Evolutionary conservation across 805 yeast species (phyloP).

Genomic region (Torulaspora delbrueckii): DNA sequence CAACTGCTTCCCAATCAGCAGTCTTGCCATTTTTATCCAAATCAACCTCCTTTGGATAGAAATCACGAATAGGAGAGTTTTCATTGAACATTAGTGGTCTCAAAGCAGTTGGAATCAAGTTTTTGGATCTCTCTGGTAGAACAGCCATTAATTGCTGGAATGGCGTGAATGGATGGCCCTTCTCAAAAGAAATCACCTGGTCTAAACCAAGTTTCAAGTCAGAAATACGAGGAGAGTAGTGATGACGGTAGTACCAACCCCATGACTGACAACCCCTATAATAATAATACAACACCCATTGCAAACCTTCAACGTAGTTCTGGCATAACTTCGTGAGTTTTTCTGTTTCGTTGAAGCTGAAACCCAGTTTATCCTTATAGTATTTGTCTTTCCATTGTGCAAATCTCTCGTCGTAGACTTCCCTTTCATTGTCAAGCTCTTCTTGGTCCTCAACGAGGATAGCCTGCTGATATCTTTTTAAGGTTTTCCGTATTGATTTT

Average conservation of each 20-base stretch:
- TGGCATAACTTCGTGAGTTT: constrained; percentile 59
- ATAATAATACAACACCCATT: constrained; percentile 92
- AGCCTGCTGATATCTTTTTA: constrained; percentile 64
- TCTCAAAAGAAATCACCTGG: constrained; percentile 55
- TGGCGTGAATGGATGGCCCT: constrained; percentile 80
- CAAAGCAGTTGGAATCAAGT: constrained; percentile 70
- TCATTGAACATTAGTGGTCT: constrained; percentile 82
- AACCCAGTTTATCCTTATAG: constrained; percentile 74
- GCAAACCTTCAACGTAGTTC: constrained; percentile 89
- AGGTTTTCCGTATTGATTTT: constrained; percentile 45
- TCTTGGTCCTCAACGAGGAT: constrained; percentile 53
- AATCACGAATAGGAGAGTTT: constrained; percentile 80
- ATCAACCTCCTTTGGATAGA: constrained; percentile 84
- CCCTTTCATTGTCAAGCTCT: constrained; percentile 45
- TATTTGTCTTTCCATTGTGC: constrained; percentile 80
- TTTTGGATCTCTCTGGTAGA: constrained; percentile 83
- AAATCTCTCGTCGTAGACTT: constrained; percentile 69
- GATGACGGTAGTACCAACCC: constrained; percentile 90
- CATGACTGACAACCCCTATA: constrained; percentile 89
- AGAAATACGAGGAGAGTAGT: constrained; percentile 91
- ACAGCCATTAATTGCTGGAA: constrained; percentile 97
- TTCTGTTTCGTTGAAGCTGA: constrained; percentile 56
- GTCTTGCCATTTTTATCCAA: constrained; percentile 92
- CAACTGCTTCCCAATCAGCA: constrained; percentile 97
- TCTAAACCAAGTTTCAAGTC: constrained; percentile 74